phyloP scores from a whole-genome alignment of 345 rosid genomes.

The Populus tremula region DNA sequence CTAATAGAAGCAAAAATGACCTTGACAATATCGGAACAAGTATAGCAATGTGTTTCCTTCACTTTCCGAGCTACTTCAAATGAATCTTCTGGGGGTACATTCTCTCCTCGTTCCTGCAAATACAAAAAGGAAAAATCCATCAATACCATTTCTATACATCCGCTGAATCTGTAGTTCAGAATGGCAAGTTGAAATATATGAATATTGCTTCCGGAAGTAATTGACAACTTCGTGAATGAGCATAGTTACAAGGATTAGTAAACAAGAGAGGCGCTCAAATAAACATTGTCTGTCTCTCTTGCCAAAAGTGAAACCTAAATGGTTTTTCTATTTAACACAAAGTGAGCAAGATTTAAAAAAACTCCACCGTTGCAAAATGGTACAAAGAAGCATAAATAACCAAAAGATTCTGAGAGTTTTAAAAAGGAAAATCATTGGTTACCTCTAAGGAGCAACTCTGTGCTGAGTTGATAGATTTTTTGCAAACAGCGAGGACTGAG shows the following conservation, averaged over 20 bases:
- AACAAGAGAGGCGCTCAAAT: not conserved
- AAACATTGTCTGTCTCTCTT: not conserved
- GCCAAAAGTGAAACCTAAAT: not conserved
- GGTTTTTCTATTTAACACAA: not conserved
- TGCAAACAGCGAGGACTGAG: not conserved
- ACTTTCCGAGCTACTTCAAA: slow-evolving; percentile 92
- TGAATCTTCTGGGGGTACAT: slow-evolving; percentile 94
- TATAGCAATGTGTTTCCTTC: slow-evolving; percentile 88
- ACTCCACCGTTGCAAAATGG: not conserved
- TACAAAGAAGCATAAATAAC: not conserved
- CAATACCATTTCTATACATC: slow-evolving; percentile 8
- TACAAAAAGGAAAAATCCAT: slow-evolving; percentile 18
- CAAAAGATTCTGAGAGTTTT: not conserved
- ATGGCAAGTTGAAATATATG: not conserved
- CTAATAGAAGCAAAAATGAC: slow-evolving; percentile 35
- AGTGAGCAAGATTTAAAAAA: no score
- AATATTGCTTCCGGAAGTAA: not conserved
- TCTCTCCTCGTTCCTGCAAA: slow-evolving; percentile 94
- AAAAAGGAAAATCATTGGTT: not conserved
- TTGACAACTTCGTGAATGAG: not conserved
- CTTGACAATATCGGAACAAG: slow-evolving; percentile 95
- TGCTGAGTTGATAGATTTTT: not conserved
- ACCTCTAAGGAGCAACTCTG: not conserved
- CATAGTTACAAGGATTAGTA: not conserved
- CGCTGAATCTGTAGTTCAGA: not conserved